phyloP scores from a whole-genome alignment of 768 basidiomycete species.

The Amanita subjunquillea region DNA sequence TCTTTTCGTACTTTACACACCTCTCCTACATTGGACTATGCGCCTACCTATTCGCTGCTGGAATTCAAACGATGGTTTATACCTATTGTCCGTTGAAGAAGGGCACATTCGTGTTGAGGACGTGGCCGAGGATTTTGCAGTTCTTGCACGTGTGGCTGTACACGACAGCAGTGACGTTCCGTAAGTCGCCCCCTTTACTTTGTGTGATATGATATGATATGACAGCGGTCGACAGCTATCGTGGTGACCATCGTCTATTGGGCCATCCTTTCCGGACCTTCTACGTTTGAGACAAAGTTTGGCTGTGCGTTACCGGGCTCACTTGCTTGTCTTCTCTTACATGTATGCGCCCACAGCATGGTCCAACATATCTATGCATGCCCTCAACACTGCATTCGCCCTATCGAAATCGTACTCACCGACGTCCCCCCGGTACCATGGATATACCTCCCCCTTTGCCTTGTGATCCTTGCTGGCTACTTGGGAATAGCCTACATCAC shows the following conservation, averaged over 20 bases:
- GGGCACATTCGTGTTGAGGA: conserved; percentile 43
- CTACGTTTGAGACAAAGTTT: conserved; percentile 29
- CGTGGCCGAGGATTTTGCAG: conserved; percentile 47
- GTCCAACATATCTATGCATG: conserved; percentile 50
- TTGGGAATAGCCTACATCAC: conserved; percentile 65
- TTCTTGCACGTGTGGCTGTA: conserved; percentile 45
- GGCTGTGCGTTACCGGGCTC: conserved; percentile 20
- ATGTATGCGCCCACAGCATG: conserved; percentile 28
- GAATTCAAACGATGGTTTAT: conserved; percentile 41
- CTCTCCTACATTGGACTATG: conserved; percentile 52
- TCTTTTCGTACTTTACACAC: conserved; percentile 55
- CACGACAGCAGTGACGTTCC: conserved; percentile 41
- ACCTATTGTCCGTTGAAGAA: conserved; percentile 6
- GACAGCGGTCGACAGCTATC: conserved; percentile 29
- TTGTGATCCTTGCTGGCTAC: conserved; percentile 45
- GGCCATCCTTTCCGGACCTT: conserved; percentile 35
- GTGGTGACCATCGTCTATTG: conserved; percentile 58
- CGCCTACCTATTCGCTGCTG: conserved; percentile 52
- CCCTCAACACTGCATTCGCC: conserved; percentile 45
- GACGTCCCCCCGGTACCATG: conserved; percentile 43
- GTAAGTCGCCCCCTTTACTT: conserved; percentile 24
- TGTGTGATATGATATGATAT: no score
- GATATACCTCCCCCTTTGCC: conserved; percentile 32
- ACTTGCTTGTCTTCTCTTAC: background rate
- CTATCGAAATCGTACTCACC: conserved; percentile 47